A percentile compares a stretch with the other conserved stretches of the same genome.
phyloP scores from a whole-genome alignment of 345 rosid genomes.

The Tarenaya hassleriana region DNA sequence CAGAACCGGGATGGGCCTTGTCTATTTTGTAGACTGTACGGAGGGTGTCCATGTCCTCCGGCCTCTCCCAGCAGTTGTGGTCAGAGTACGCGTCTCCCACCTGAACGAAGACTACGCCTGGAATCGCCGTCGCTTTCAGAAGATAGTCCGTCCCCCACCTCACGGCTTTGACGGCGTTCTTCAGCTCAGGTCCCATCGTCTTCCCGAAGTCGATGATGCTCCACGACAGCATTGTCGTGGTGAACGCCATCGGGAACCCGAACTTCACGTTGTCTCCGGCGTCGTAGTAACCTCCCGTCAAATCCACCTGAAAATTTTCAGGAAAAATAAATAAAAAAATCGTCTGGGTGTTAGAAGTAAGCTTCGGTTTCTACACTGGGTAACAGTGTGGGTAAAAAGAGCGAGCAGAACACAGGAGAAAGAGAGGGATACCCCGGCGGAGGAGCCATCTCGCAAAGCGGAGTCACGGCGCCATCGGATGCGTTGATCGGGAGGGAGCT shows the following conservation, averaged over 20 bases:
- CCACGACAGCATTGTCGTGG: conserved; percentile 85
- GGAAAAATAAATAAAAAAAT: not conserved
- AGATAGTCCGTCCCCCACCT: conserved; percentile 88
- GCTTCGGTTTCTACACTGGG: too few relatives aligned
- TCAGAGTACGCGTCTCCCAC: conserved; percentile 87
- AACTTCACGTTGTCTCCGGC: conserved; percentile 95
- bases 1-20: conserved; percentile 74
- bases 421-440: conserved; percentile 35
- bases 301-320: conserved; percentile 44
- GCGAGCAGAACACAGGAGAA: not conserved
- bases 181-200: conserved; percentile 74
- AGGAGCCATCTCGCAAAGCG: conserved; percentile 73
- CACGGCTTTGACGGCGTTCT: conserved; percentile 58
- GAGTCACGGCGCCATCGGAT: conserved; percentile 82
- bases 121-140: conserved; percentile 63
- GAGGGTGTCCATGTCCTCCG: conserved; percentile 93
- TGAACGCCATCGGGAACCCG: conserved; percentile 97
- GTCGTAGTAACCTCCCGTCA: conserved; percentile 91
- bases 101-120: conserved; percentile 59
- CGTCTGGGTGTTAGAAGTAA: not conserved
- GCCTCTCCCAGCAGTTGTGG: conserved; percentile 92
- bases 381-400: not conserved
- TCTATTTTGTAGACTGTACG: conserved; percentile 77
- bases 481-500: conserved; percentile 71
- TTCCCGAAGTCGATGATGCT: conserved; percentile 84